Evolutionary conservation across 305 asterid species (phyloP).

Genomic region (Fraxinus ornus): DNA sequence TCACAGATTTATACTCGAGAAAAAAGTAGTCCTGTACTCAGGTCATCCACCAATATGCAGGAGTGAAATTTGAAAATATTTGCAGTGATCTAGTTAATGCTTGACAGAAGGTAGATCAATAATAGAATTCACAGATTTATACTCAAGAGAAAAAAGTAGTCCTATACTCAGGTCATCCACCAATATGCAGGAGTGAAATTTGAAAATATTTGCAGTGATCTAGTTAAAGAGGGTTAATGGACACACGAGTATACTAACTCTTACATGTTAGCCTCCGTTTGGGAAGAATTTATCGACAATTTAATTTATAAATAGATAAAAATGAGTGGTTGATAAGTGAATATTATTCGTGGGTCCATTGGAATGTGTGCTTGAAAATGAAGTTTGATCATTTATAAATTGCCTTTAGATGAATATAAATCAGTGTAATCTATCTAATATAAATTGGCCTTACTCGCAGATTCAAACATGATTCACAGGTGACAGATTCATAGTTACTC

Average conservation of each 20-base stretch:
- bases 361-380: background rate
- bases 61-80: too few species aligned
- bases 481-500: background rate
- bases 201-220: background rate
- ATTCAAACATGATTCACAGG: background rate
- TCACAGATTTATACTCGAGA: background rate
- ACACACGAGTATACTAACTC: background rate
- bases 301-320: background rate
- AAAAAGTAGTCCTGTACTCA: background rate
- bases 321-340: background rate
- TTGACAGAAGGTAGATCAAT: background rate
- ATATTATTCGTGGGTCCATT: background rate
- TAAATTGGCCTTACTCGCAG: background rate
- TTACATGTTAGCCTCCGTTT: background rate
- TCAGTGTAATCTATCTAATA: background rate
- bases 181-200: background rate
- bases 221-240: background rate
- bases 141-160: background rate
- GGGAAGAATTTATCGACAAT: background rate
- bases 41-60: too few species aligned
- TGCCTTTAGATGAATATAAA: background rate
- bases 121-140: background rate
- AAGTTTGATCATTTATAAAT: background rate
- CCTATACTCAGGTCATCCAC: background rate
- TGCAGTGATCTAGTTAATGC: too few species aligned